Percentiles rank a stretch among this genome's conserved stretches.
Conservation (phyloP, 2,329 filamentous ascomycete species). For the Fusarium mangiferae region DNA sequence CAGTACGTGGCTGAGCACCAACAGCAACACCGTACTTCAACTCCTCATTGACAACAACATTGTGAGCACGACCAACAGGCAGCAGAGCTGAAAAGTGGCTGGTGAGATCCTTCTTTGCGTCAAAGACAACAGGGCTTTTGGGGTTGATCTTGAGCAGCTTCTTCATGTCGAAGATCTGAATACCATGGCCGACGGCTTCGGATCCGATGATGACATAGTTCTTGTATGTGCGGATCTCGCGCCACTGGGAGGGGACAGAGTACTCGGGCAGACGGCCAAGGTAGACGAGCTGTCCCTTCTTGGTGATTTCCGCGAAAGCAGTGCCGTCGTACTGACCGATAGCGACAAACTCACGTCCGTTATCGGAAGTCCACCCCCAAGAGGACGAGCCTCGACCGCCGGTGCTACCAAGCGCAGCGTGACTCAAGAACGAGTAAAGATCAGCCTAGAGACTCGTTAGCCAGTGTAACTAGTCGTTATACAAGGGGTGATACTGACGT, state of each 20-base stretch:
- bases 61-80: slow-evolving; percentile 58
- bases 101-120: slow-evolving; percentile 48
- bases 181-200: slow-evolving; percentile 61
- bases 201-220: slow-evolving; percentile 53
- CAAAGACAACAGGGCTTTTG: slow-evolving; percentile 49
- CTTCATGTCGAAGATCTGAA: slow-evolving; percentile 73
- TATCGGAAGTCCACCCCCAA: slow-evolving; percentile 59
- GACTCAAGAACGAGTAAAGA: slow-evolving; percentile 65
- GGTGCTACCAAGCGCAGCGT: slow-evolving; percentile 61
- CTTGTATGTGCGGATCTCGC: slow-evolving; percentile 55
- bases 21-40: slow-evolving; percentile 58
- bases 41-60: slow-evolving; percentile 62
- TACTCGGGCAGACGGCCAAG: slow-evolving; percentile 59
- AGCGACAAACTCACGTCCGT: slow-evolving; percentile 61
- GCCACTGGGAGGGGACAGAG: slow-evolving; percentile 50
- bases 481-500: slow-evolving; percentile 45
- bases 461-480: accelerated
- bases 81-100: slow-evolving; percentile 49
- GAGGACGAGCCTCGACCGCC: slow-evolving; percentile 51
- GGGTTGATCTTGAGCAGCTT: slow-evolving; percentile 61
- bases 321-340: slow-evolving; percentile 62
- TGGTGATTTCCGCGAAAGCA: slow-evolving; percentile 59
- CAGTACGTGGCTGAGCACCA: slow-evolving; percentile 52
- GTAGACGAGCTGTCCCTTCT: slow-evolving; percentile 57
- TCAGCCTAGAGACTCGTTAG: slow-evolving; percentile 47